These are phyloP conservation scores for Fusarium odoratissimum DNA, from an alignment of 2,329 filamentous ascomycete genomes.

Conservation along the genomic window DNA sequence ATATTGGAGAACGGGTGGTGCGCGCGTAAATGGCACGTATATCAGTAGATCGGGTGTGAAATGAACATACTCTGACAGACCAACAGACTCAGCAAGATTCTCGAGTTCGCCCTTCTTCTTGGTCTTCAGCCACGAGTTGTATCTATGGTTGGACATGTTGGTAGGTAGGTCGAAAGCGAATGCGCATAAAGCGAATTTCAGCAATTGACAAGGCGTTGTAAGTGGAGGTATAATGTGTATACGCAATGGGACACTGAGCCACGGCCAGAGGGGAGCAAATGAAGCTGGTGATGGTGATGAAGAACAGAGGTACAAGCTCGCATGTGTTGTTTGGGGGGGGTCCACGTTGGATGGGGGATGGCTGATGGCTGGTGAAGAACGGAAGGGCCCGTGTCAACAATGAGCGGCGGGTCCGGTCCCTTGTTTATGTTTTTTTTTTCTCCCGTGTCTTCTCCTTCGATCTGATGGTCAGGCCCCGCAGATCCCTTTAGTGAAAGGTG, in stretches of 20 bases:
- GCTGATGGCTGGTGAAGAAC: conserved; percentile 15
- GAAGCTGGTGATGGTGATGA: conserved; percentile 28
- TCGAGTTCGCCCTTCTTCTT: conserved; percentile 86
- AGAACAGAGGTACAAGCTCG: conserved; percentile 29
- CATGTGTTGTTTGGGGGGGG: conserved; percentile 26
- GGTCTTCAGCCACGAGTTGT: conserved; percentile 78
- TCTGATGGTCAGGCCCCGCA: conserved; percentile 25
- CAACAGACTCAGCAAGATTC: conserved; percentile 77
- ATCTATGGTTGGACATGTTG: conserved; percentile 49
- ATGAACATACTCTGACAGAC: conserved; percentile 74
- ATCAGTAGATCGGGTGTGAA: background rate
- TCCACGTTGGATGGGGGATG: conserved; percentile 30
- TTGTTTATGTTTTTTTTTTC: conserved; percentile 43
- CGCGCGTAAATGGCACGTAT: background rate
- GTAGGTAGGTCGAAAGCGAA: background rate
- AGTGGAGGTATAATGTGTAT: background rate
- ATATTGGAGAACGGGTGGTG: background rate
- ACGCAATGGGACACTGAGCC: background rate
- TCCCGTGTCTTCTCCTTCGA: conserved; percentile 16
- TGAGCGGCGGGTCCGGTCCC: conserved; percentile 25
- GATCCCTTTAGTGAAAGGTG: conserved; percentile 13
- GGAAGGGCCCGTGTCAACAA: conserved; percentile 25
- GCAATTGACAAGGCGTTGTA: background rate
- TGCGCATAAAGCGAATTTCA: conserved; percentile 41
- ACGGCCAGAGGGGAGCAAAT: conserved; percentile 15